phyloP scores from a whole-genome alignment of 768 basidiomycete species.

The Favolaschia claudopus region DNA sequence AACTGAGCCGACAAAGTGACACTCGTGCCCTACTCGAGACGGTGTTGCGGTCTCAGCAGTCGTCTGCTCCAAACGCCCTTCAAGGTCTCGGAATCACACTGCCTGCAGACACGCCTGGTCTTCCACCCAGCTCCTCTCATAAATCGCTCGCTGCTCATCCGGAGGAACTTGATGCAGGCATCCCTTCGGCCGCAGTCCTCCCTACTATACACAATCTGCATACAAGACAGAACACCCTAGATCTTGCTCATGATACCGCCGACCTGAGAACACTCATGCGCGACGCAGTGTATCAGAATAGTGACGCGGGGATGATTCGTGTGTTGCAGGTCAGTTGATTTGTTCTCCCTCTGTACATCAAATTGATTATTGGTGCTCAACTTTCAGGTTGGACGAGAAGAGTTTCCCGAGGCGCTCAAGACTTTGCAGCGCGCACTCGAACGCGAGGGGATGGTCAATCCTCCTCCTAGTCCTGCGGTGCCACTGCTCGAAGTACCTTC shows the following conservation, averaged over 20 bases:
- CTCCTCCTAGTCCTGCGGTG: conserved; percentile 17
- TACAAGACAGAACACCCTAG: conserved; percentile 42
- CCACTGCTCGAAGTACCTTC: background rate
- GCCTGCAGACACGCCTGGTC: conserved; percentile 15
- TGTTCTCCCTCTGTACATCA: background rate
- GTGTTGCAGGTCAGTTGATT: conserved; percentile 45
- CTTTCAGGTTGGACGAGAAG: conserved; percentile 48
- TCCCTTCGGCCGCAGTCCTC: conserved; percentile 23
- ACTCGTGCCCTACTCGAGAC: conserved; percentile 45
- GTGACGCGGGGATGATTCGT: conserved; percentile 52
- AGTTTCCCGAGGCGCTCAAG: conserved; percentile 64
- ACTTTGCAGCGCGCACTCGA: conserved; percentile 59
- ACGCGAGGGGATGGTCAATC: conserved; percentile 18
- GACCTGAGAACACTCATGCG: conserved; percentile 43
- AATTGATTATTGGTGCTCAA: background rate
- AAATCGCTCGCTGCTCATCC: conserved; percentile 14
- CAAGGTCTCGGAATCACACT: conserved; percentile 24
- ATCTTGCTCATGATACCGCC: conserved; percentile 44
- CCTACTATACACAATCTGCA: conserved; percentile 25
- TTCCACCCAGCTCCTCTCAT: conserved; percentile 28
- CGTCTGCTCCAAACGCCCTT: background rate
- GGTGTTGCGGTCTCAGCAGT: conserved; percentile 21
- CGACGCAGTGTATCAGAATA: conserved; percentile 46
- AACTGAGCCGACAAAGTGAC: conserved; percentile 50
- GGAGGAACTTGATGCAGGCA: background rate